Evolutionary conservation across 352 stramenopile species (phyloP).

Genomic region (Pythium apleroticum): DNA sequence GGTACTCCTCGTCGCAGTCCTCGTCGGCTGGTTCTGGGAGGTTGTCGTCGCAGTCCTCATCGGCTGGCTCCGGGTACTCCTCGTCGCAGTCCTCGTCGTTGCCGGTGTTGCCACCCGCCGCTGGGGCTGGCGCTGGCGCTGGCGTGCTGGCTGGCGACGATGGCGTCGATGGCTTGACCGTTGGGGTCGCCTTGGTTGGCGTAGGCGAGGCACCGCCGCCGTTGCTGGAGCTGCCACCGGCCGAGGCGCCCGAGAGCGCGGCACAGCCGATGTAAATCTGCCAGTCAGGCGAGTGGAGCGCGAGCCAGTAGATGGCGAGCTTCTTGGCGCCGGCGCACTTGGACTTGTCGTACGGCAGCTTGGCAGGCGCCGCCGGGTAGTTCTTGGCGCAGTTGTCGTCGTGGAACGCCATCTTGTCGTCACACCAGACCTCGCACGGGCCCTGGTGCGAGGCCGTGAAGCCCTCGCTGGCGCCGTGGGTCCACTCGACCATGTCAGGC

Average conservation of each 20-base stretch:
- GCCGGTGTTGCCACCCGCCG: constrained; percentile 3
- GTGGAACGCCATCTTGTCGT: constrained; percentile 20
- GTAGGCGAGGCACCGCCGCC: not conserved
- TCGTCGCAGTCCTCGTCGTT: constrained; percentile 12
- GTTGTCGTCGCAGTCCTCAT: constrained; percentile 19
- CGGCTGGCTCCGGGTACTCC: constrained; percentile 10
- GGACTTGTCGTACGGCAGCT: constrained; percentile 42
- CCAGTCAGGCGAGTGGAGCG: constrained; percentile 39
- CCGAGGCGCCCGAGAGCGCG: constrained; percentile 8
- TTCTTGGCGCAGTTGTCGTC: constrained; percentile 50
- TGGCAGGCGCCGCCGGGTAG: constrained; percentile 32
- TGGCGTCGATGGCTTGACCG: constrained; percentile 8
- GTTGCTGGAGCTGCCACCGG: not conserved
- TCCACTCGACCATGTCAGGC: constrained; percentile 33
- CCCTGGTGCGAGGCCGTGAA: constrained; percentile 41
- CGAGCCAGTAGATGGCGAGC: constrained; percentile 42
- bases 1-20: not conserved
- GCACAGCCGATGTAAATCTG: constrained; percentile 38
- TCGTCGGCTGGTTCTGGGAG: constrained; percentile 17
- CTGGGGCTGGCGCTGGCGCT: not conserved
- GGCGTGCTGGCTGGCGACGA: constrained; percentile 1
- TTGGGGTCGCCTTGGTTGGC: not conserved
- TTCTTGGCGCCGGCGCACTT: constrained; percentile 44
- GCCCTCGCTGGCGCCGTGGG: constrained; percentile 21
- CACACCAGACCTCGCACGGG: constrained; percentile 54